Percentiles rank a stretch among this genome's conserved stretches.
phyloP scores from a whole-genome alignment of 306 rosid genomes.

The Prunus dulcis region DNA sequence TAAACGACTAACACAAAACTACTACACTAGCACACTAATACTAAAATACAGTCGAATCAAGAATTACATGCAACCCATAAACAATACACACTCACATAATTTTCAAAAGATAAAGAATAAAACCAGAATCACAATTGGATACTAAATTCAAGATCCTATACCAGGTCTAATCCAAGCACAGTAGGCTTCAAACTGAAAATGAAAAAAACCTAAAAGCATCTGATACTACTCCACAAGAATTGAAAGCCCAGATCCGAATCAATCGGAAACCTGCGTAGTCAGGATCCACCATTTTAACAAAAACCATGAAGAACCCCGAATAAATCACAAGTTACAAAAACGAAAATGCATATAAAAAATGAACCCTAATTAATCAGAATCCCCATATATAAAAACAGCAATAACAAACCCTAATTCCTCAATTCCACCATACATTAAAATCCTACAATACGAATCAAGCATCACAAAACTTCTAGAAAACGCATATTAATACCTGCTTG shows the following conservation, averaged over 20 bases:
- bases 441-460: not conserved
- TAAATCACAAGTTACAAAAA: not conserved
- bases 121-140: not conserved
- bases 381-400: not conserved
- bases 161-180: not conserved
- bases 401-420: not conserved
- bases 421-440: not conserved
- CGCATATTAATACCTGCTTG: constrained; percentile 56
- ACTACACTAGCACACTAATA: not conserved
- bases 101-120: not conserved
- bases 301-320: not conserved
- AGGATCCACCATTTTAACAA: not conserved
- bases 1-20: not conserved
- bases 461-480: not conserved
- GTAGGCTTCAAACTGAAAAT: no score
- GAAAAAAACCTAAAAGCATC: not conserved
- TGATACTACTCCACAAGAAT: not conserved
- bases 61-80: not conserved
- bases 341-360: not conserved
- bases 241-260: not conserved
- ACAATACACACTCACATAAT: not conserved
- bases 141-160: not conserved
- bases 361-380: not conserved
- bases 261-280: no score
- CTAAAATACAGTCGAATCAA: not conserved